Percentiles rank a stretch among this genome's conserved stretches.
These are phyloP conservation scores for Talaromyces pinophilus DNA, from an alignment of 2,329 filamentous ascomycete species.

Conservation along the genomic window DNA sequence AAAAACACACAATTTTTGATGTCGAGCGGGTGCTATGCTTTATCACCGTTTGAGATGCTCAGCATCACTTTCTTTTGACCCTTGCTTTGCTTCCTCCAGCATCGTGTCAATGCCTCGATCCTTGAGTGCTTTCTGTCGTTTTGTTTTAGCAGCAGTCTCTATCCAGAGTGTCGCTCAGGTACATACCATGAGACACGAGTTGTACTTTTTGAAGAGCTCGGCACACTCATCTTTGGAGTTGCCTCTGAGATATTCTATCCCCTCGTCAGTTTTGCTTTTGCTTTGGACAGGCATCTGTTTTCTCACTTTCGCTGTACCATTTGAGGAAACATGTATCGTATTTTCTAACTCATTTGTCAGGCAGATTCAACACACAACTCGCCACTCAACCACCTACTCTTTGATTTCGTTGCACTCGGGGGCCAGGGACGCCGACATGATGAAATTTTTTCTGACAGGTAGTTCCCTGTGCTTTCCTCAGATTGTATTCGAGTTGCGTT, in stretches of 20 bases:
- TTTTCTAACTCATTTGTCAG: conserved; percentile 58
- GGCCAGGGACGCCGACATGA: conserved; percentile 91
- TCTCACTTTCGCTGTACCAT: conserved; percentile 96
- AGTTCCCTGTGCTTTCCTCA: conserved; percentile 7
- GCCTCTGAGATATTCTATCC: conserved; percentile 81
- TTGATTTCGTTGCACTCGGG: conserved; percentile 95
- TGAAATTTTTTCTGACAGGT: conserved; percentile 26
- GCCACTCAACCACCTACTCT: conserved; percentile 63
- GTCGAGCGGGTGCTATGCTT: neutral
- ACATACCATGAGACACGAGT: conserved; percentile 77
- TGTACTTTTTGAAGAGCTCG: conserved; percentile 83
- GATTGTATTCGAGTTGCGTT: neutral
- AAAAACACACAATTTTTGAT: conserved; percentile 4
- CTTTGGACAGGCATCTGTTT: neutral
- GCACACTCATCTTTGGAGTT: conserved; percentile 85
- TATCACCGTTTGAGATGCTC: conserved; percentile 57
- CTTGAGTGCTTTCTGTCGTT: conserved; percentile 73
- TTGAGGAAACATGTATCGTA: conserved; percentile 98
- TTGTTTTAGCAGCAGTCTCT: conserved; percentile 16
- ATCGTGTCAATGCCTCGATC: conserved; percentile 89
- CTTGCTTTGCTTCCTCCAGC: conserved; percentile 84
- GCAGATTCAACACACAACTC: conserved; percentile 17
- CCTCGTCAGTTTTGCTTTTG: conserved; percentile 23
- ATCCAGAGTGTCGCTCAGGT: neutral
- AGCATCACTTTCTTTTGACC: conserved; percentile 83